Evolutionary conservation across 208 protist genomes (phyloP).

Genomic region (Herpetomonas samuelpessoai): DNA sequence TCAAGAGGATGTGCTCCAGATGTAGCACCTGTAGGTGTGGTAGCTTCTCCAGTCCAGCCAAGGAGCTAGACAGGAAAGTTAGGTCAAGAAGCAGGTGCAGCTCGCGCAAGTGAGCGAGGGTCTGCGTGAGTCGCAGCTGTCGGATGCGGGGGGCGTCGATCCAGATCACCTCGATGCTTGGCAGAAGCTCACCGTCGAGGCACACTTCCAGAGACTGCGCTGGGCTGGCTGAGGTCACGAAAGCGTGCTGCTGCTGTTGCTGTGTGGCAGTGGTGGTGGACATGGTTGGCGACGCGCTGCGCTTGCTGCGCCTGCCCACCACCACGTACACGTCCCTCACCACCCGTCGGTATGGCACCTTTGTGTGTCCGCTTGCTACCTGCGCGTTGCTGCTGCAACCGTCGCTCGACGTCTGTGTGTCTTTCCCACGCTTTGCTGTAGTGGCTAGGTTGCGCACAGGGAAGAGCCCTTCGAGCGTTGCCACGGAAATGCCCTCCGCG

Average conservation of each 20-base stretch:
- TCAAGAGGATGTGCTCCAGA: slow-evolving; percentile 35
- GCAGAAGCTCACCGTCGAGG: slow-evolving; percentile 18
- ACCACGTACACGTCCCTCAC: background rate
- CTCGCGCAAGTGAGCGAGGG: slow-evolving; percentile 27
- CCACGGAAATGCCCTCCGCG: background rate
- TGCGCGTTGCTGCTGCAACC: background rate
- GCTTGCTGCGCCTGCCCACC: background rate
- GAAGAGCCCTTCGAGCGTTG: background rate
- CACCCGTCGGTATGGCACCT: too few relatives aligned
- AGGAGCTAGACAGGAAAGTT: slow-evolving; percentile 26
- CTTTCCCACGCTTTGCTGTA: background rate
- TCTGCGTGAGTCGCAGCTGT: slow-evolving; percentile 11
- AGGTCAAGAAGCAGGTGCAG: slow-evolving; percentile 49
- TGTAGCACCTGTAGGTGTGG: slow-evolving; percentile 52
- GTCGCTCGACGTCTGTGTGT: background rate
- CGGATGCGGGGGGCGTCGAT: slow-evolving; percentile 39
- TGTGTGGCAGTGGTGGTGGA: too few relatives aligned
- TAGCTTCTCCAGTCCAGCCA: slow-evolving; percentile 40
- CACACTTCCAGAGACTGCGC: slow-evolving; percentile 7
- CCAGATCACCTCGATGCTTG: slow-evolving; percentile 47
- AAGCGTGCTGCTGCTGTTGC: too few relatives aligned
- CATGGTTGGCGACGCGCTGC: background rate
- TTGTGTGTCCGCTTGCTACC: too few relatives aligned
- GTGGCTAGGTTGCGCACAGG: background rate
- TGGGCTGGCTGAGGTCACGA: background rate